These are phyloP conservation scores for Bryopsis sp. DNA, from an alignment of 139 green algal genomes.

Conservation along the genomic window DNA sequence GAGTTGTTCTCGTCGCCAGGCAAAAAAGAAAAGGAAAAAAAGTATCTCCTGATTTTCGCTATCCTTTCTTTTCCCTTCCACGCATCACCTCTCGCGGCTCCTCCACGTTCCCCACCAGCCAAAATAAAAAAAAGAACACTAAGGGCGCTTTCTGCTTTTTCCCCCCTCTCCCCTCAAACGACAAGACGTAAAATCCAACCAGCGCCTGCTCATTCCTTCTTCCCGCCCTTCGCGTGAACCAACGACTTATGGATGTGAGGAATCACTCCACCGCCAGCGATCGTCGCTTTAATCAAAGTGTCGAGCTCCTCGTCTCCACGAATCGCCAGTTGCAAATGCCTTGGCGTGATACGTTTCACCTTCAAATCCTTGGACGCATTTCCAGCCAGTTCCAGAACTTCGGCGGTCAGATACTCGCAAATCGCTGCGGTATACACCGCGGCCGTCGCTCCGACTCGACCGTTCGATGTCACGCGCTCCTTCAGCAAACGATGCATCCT, in stretches of 20 bases:
- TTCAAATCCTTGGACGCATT: constrained; percentile 99
- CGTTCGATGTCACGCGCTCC: constrained; percentile 86
- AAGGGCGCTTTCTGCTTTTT: too few relatives aligned
- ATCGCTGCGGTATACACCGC: constrained; percentile 98
- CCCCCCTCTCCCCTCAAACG: neutral
- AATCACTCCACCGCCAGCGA: constrained; percentile 97
- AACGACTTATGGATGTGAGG: constrained; percentile 99
- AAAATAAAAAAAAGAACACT: neutral
- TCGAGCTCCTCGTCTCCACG: constrained; percentile 98
- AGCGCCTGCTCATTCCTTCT: constrained; percentile 26
- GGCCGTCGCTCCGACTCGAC: constrained; percentile 92
- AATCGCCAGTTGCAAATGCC: constrained; percentile 98
- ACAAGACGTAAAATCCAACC: neutral
- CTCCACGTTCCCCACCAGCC: neutral
- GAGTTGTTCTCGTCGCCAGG: too few relatives aligned
- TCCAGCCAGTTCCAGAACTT: constrained; percentile 97
- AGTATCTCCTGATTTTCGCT: too few relatives aligned
- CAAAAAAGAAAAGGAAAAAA: too few relatives aligned
- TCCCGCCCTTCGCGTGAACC: constrained; percentile 54
- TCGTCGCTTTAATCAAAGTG: constrained; percentile 99
- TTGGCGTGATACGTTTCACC: constrained; percentile 99
- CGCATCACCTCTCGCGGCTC: neutral
- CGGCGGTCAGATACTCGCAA: constrained; percentile 79
- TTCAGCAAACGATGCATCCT: constrained; percentile 97
- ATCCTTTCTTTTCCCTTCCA: too few relatives aligned